Base-by-base conservation (phyloP, 306 rosid genomes). In the Quercus dentata region DNA sequence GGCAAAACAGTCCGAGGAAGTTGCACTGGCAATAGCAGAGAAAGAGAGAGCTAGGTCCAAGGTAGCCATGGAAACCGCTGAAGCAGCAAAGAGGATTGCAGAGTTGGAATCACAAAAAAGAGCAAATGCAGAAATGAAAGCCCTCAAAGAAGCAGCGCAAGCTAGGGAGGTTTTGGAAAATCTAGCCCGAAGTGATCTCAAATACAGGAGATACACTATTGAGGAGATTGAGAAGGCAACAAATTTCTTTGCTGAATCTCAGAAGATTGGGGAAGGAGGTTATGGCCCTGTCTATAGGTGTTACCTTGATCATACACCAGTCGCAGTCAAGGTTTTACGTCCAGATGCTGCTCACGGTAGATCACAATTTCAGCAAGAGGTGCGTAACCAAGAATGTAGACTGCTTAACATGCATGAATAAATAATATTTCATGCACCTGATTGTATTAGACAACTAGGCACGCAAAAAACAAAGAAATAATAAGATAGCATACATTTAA, bases 301-400 rank as follows among this genome's bases (percentile, higher is more conserved):
- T 74, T 88, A 74, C 65, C 98, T 95, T 35, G 92, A 95, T 86
- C 94, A 93, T 80, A 95, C 98, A 35, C 83, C 87, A 0, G 99
- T 83, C 38, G 99, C 99, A 1, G 97, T 91, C 44, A 95, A 95
- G 90, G 94, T 91, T 81, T 85, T 95, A 31, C 89, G 98, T 21
- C 91, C 92, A 0, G 95, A 91, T 69, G 95, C 92, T 59, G 86
- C 95, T 73, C 92, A 91, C 78, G 95, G 95, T 56, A 89, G 91
- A 85, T 58, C 88, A 72, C 97, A 95, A 74, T 95, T 95, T 85
- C 94, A 93, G 78, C 92, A 89, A 90, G 99, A 95, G 99, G 99
- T 95, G 81, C 86, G 84, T 44, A 76, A 81, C 64, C 64, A 46
- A 67, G 52, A 61, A 51, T 31, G 27, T 41, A 46, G 5, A 3